Percentiles rank a stretch among this genome's conserved stretches.
Evolutionary conservation across 2,329 filamentous ascomycete species (phyloP).

Genomic region (Pseudogymnoascus sp.): DNA sequence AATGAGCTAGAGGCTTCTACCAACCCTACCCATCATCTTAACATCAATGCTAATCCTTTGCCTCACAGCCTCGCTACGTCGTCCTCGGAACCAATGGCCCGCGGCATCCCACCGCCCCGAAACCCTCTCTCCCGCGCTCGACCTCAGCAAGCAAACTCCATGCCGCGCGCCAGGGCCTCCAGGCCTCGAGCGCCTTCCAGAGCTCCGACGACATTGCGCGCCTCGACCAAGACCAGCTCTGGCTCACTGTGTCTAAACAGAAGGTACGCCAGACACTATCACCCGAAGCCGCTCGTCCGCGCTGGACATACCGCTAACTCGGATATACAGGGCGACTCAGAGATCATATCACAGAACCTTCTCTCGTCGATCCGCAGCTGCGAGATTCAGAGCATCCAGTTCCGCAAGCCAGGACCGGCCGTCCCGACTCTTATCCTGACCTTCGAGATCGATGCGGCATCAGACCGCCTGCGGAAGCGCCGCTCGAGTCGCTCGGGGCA

Average conservation of each 20-base stretch:
- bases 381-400: conserved; percentile 46
- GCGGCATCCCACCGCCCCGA: conserved; percentile 9
- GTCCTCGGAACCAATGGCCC: conserved; percentile 41
- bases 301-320: neutral
- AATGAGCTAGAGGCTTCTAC: neutral
- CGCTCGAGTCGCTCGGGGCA: conserved; percentile 56
- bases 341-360: conserved; percentile 26
- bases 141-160: conserved; percentile 10
- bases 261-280: conserved; percentile 24
- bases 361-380: conserved; percentile 27
- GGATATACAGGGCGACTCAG: conserved; percentile 27
- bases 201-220: conserved; percentile 23
- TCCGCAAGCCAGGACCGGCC: conserved; percentile 54
- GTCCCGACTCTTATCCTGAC: conserved; percentile 52
- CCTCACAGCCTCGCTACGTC: conserved; percentile 49
- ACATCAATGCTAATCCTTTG: conserved; percentile 4
- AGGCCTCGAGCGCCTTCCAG: conserved; percentile 21
- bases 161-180: conserved; percentile 20
- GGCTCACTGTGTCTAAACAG: conserved; percentile 29
- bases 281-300: neutral
- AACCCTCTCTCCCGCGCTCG: conserved; percentile 13
- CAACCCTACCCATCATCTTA: conserved; percentile 1
- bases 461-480: conserved; percentile 55
- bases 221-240: conserved; percentile 19
- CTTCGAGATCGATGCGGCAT: conserved; percentile 41